Percentiles rank a stretch among this genome's conserved stretches.
phyloP scores from a whole-genome alignment of 1,284 basidiomycete species.

The Exobasidium cylindrosporum region DNA sequence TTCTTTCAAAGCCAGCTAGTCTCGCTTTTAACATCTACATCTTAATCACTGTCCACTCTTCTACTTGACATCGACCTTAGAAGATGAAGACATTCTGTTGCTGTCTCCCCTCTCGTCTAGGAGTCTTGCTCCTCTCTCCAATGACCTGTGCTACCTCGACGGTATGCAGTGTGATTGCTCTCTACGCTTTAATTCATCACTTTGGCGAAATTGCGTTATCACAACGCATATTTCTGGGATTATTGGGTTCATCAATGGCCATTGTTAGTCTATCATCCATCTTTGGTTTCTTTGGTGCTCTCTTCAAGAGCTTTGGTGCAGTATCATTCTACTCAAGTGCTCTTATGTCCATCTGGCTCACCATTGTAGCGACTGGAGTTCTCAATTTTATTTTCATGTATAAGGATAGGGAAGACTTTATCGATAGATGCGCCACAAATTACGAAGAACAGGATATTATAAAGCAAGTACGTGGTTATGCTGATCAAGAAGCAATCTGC shows the following conservation, averaged over 20 bases:
- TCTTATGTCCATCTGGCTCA: constrained; percentile 1
- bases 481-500: neutral
- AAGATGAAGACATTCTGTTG: no score
- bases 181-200: neutral
- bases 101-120: no score
- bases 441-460: neutral
- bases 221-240: no score
- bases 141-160: no score
- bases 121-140: no score
- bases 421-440: neutral
- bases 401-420: neutral
- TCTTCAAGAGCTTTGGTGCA: neutral
- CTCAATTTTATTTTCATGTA: neutral
- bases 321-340: neutral
- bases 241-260: neutral
- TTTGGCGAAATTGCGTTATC: neutral
- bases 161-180: neutral
- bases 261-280: neutral
- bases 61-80: no score
- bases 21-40: no score
- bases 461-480: neutral
- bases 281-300: constrained; percentile 3
- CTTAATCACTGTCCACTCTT: no score
- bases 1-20: no score
- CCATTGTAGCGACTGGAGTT: neutral